Evolutionary conservation across 495 filamentous ascomycete genomes (phyloP), one percentile per base, ranked within the genome.

Genomic region (Penicillium desertorum): DNA sequence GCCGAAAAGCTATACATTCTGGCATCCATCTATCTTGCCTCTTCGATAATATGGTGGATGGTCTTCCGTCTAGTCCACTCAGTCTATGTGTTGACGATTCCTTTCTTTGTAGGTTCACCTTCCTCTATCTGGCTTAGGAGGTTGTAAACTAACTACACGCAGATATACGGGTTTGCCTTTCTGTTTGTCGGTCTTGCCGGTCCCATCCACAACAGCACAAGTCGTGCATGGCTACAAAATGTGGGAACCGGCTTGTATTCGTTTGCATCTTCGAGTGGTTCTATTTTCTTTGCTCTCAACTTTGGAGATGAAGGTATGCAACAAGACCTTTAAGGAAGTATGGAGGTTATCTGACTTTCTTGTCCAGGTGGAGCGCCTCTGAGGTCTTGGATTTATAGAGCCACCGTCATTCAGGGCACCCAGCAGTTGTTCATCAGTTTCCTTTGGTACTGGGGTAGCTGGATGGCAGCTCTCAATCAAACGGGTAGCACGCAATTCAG

Each of bases 1-100:
- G 81, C 85, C 5, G 72, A 80, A 34, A 83, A 86, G 68, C 79
- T 89, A 9, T 90, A 90, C 71, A 79, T 81, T 52, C 81, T 88
- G 25, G 84, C 85, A 1, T 80, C 76, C 6, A 82, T 84, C 16
- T 90, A 90, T 62, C 75, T 85, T 6, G 77, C 73, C 22, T 79
- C 80, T 8, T 87, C 85, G 16, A 67, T 86, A 5, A 41, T 81
- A 36, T 90, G 86, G 86, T 89, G 85, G 83, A 71, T 76, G 39
- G 53, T 85, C 37, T 88, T 86, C 72, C 82, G 86, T 36, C 74
- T 70, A 45, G 75, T 86, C 65, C 81, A 82, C 64, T 84, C 55
- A n/a, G 46, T 57, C 67, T 88, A n/a, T 86, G 84, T 69, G 82
- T 85, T 59, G 85, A 83, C 62, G 71, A 82, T 6, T 83, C 80